These are phyloP conservation scores for Heterobasidion annosum DNA, from an alignment of 1,284 basidiomycete species.

Conservation along the genomic window DNA sequence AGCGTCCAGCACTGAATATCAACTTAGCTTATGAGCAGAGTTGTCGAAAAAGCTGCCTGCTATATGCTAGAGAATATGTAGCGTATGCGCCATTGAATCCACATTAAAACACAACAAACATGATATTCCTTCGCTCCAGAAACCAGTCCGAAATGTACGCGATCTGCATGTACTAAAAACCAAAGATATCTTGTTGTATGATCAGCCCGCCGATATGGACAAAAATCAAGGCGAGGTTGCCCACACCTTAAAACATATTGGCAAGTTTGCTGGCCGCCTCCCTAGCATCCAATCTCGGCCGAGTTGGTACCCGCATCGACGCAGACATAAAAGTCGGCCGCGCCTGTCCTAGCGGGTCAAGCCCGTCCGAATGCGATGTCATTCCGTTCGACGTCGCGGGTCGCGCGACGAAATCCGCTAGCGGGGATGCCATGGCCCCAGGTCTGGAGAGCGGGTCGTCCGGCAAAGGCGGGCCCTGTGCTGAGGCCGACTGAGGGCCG, in stretches of 20 bases:
- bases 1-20: background rate
- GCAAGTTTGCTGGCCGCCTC: conserved; percentile 84
- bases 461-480: conserved; percentile 14
- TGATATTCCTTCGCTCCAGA: background rate
- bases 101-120: background rate
- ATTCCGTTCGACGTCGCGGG: conserved; percentile 10
- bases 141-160: background rate
- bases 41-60: background rate
- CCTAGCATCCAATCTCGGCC: conserved; percentile 65
- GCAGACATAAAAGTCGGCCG: conserved; percentile 51
- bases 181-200: no score
- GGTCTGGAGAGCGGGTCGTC: conserved; percentile 8
- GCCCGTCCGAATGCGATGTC: conserved; percentile 18
- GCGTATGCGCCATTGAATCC: background rate
- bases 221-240: background rate
- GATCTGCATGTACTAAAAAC: background rate
- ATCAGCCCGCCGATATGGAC: no score
- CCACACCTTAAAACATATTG: conserved; percentile 60
- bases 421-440: conserved; percentile 2
- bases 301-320: conserved; percentile 57
- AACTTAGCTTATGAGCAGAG: background rate
- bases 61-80: background rate
- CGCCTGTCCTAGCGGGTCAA: conserved; percentile 58
- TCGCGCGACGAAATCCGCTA: conserved; percentile 7
- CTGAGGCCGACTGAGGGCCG: conserved; percentile 8